Conservation (phyloP, 176 grass and related monocot genomes). For the Oryza nivara region DNA sequence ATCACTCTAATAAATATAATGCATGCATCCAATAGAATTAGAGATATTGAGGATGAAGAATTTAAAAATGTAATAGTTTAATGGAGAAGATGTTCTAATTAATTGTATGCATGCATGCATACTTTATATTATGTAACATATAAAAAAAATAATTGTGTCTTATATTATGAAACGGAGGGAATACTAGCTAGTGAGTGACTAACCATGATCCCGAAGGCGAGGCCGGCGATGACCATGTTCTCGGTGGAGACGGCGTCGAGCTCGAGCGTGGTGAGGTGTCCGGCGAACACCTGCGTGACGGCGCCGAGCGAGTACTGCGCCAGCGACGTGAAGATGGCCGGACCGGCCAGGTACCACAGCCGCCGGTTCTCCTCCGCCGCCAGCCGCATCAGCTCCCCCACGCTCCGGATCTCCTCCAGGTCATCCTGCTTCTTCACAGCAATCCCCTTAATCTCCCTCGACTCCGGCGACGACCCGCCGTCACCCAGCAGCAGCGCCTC, state of each 20-base stretch:
- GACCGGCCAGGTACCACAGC: slow-evolving; percentile 70
- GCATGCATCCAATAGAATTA: too few species aligned
- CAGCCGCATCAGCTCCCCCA: slow-evolving; percentile 35
- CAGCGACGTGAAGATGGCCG: slow-evolving; percentile 80
- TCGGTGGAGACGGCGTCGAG: slow-evolving; percentile 89
- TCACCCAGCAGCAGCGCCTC: slow-evolving; percentile 19
- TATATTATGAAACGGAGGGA: too few species aligned
- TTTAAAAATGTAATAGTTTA: too few species aligned
- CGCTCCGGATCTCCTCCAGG: slow-evolving; percentile 71
- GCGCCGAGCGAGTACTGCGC: slow-evolving; percentile 88
- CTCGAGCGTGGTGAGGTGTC: slow-evolving; percentile 87
- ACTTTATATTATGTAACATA: too few species aligned
- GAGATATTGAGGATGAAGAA: too few species aligned
- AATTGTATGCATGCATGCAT: too few species aligned
- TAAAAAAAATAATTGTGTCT: too few species aligned
- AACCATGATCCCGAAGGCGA: slow-evolving; percentile 79
- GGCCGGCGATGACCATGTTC: slow-evolving; percentile 83
- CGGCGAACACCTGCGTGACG: slow-evolving; percentile 67
- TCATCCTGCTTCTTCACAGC: slow-evolving; percentile 22
- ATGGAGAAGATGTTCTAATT: too few species aligned
- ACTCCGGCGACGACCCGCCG: not conserved
- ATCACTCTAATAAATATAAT: too few species aligned
- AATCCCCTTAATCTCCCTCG: not conserved
- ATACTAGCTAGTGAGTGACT: not conserved
- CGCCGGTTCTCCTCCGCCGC: slow-evolving; percentile 65